Base-by-base conservation (phyloP, 2,329 filamentous ascomycete genomes). In the Cladosporium sphaerospermum region DNA sequence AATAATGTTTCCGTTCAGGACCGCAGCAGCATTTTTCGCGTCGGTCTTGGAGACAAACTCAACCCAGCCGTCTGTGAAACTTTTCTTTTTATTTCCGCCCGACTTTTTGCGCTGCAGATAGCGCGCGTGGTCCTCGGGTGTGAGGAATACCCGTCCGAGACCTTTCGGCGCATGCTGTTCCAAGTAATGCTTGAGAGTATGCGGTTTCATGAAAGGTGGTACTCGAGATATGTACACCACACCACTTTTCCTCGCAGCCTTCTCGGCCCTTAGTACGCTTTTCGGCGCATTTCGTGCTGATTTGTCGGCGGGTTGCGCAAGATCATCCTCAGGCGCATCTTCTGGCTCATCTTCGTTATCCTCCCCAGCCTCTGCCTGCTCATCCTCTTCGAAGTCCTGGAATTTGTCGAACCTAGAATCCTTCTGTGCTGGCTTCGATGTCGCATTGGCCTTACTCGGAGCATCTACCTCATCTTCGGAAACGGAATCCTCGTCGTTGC, bases 181-280 rank as follows among this genome's bases (percentile, higher is more conserved):
- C 51, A 93, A 81, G 11, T 90, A 82, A 14, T 84, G 83, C 59
- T 86, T 83, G 39, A 93, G 76, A 65, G 91, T 91, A 48, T 78
- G 75, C 6, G 88, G 88, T 64, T 90, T 91, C 88, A 95, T 93
- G 70, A 91, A 95, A 0, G 89, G 89, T 3, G 89, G 89, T 57
- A 93, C 82, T 55, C 89, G 83, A 4, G 88, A 92, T 57, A 95
- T 77, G 72, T 93, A 95, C 56, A 93, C 77, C 10, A 95, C 86
- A 57, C 89, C 89, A 0, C 87, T 89, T 66, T 84, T 86, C 61
- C 81, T 82, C 55, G 86, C 78, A 18, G 83, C 82, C 34, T 79
- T 78, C 57, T 83, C 80, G 9, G 82, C 80, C 4, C 77, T 76
- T 37, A 85, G 79, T 45, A 88, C 79, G 65, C 88, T 86, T 72